A percentile compares a stretch with the other conserved stretches of the same genome.
Evolutionary conservation across 345 rosid genomes (phyloP).

Genomic region (Kernera saxatilis): DNA sequence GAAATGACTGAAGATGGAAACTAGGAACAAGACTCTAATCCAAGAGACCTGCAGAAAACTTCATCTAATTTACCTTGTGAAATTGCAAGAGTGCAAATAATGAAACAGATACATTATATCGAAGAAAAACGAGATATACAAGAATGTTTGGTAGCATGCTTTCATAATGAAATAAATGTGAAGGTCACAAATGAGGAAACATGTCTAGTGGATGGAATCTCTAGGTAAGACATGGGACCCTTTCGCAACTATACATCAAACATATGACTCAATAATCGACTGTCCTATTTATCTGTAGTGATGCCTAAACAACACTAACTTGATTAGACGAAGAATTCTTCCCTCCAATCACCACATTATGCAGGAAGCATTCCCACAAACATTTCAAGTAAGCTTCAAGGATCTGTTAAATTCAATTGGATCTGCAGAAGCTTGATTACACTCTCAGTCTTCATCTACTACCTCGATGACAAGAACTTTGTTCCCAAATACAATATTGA

Average conservation of each 20-base stretch:
- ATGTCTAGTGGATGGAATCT: constrained; percentile 14
- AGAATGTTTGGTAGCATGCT: neutral
- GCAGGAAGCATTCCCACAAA: neutral
- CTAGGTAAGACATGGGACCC: constrained; percentile 18
- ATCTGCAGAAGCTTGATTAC: constrained; percentile 5
- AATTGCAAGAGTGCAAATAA: neutral
- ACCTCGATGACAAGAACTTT: neutral
- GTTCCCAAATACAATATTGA: neutral
- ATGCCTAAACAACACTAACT: constrained; percentile 9
- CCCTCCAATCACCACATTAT: constrained; percentile 10
- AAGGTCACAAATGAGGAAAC: constrained; percentile 22
- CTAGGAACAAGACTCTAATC: neutral
- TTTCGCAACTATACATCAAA: constrained; percentile 17
- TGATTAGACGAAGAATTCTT: neutral
- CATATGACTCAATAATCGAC: neutral
- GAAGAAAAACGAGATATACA: neutral
- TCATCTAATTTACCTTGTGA: neutral
- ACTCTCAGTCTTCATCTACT: constrained; percentile 7
- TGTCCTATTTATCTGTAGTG: constrained; percentile 5
- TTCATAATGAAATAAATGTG: constrained; percentile 10
- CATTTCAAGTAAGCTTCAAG: constrained; percentile 18
- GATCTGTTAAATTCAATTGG: neutral
- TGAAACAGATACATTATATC: neutral
- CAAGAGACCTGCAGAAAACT: constrained; percentile 1
- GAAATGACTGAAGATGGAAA: neutral